Conservation (phyloP, 768 basidiomycete species). For the Phylloporus sp. region DNA sequence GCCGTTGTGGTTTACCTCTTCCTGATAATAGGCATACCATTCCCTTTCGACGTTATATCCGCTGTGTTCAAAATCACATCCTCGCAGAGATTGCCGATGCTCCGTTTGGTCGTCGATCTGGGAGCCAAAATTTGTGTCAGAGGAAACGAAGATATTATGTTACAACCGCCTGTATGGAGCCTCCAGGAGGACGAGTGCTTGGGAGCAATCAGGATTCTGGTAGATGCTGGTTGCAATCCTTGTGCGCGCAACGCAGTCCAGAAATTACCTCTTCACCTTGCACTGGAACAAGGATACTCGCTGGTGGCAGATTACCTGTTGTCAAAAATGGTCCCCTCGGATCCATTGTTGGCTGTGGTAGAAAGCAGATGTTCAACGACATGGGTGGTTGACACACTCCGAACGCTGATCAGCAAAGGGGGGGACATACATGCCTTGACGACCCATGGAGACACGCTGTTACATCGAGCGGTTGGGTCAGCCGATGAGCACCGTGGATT, state of each 20-base stretch:
- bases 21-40: not conserved
- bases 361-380: not conserved
- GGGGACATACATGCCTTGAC: not conserved
- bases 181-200: not conserved
- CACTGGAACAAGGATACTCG: not conserved
- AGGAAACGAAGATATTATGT: not conserved
- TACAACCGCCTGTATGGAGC: not conserved
- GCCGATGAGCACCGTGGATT: too few relatives aligned
- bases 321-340: not conserved
- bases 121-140: not conserved
- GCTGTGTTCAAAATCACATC: not conserved
- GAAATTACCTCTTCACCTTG: constrained; percentile 1
- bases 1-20: constrained; percentile 1
- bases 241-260: not conserved
- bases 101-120: not conserved
- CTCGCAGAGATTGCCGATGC: not conserved
- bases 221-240: not conserved
- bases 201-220: not conserved
- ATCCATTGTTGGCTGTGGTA: not conserved
- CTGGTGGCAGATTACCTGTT: constrained; percentile 1
- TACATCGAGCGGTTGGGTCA: too few relatives aligned
- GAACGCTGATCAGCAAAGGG: not conserved
- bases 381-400: not conserved
- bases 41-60: not conserved
- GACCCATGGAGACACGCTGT: not conserved